Base-by-base conservation (phyloP, 1,284 basidiomycete species). In the Marasmius oreades region DNA sequence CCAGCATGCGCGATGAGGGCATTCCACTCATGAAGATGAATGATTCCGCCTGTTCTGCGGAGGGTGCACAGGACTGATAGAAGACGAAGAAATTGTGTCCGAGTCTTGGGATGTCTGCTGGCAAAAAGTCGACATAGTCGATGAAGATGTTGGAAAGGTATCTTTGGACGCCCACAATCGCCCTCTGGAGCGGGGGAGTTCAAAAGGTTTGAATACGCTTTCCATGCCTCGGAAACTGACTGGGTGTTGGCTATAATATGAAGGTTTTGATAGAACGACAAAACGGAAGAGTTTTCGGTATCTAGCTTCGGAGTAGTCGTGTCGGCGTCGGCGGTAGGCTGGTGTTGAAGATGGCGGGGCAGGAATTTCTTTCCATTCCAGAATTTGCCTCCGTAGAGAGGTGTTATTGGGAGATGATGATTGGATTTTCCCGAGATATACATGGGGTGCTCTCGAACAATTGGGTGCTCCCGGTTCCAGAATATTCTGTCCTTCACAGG, bases 11-110 rank as follows among this genome's bases (percentile, higher is more conserved):
- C 77, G 58, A 91, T 80, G 44, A 92, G 75, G 6, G 81, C 73
- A 65, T 91, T 92, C 86, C 89, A 91, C 67, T 91, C 81, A 76
- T 81, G 82, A 14, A 73, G 62, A 58, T 77, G 73, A 36, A 90
- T 67, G 11, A 59, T 70, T 26, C 81, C 85, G 6, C 80, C 83
- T 12, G 71, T 71, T 24, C 70, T 70, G 56, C 78, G 80, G 42
- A 90, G 70, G 33, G 75, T 77, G 43, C 77, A 78, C 58, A 90
- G 64, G 14, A 90, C 80, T 23, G 85, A 79, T 28, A 90, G 73
- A 1, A 91, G 74, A 16, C 81, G 82, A 8, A 85, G 74, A 66
- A 86, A 88, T 48, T 79, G 69, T 3, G 69, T 67, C 46, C 84
- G 81, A 2, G 84, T 86, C 59, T 80, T 82, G 18, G 84, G 81